These are phyloP conservation scores for Talaromyces liani DNA, from an alignment of 495 filamentous ascomycete genomes.

Conservation along the genomic window DNA sequence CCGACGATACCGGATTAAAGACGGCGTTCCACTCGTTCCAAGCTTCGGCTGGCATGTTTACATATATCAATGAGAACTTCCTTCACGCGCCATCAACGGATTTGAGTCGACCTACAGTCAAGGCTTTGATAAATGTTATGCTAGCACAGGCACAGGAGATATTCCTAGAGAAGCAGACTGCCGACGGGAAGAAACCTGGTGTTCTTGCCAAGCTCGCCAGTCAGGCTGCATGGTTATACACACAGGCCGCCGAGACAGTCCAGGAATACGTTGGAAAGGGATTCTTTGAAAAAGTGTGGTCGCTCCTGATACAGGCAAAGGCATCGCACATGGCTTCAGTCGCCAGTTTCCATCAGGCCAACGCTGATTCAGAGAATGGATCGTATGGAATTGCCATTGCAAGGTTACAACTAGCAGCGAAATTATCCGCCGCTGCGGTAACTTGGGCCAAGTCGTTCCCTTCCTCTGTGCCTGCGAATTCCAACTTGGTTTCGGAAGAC, in stretches of 20 bases:
- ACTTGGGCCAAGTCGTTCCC: slow-evolving; percentile 76
- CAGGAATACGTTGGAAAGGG: slow-evolving; percentile 89
- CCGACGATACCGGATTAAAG: slow-evolving; percentile 87
- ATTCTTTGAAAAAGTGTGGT: slow-evolving; percentile 95
- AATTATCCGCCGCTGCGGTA: slow-evolving; percentile 63
- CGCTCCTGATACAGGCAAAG: slow-evolving; percentile 80
- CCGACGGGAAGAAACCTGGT: slow-evolving; percentile 87
- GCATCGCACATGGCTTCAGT: slow-evolving; percentile 74
- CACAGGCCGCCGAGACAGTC: slow-evolving; percentile 78
- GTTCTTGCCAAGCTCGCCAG: slow-evolving; percentile 87
- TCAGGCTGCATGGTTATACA: slow-evolving; percentile 81
- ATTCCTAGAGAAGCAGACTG: slow-evolving; percentile 92
- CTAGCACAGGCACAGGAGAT: slow-evolving; percentile 95
- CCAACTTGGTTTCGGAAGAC: slow-evolving; percentile 77
- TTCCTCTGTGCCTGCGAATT: slow-evolving; percentile 64
- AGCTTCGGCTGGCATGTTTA: slow-evolving; percentile 97
- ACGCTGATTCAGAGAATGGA: slow-evolving; percentile 82
- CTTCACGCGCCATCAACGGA: slow-evolving; percentile 93
- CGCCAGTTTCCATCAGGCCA: slow-evolving; percentile 89
- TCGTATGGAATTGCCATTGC: slow-evolving; percentile 83
- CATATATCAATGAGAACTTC: slow-evolving; percentile 99
- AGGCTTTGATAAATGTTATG: slow-evolving; percentile 86
- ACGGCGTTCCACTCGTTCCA: slow-evolving; percentile 98
- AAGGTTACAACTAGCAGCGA: slow-evolving; percentile 74
- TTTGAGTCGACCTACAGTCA: slow-evolving; percentile 88